Conservation (phyloP, 768 basidiomycete species). For the Kwoniella botswanensis region DNA sequence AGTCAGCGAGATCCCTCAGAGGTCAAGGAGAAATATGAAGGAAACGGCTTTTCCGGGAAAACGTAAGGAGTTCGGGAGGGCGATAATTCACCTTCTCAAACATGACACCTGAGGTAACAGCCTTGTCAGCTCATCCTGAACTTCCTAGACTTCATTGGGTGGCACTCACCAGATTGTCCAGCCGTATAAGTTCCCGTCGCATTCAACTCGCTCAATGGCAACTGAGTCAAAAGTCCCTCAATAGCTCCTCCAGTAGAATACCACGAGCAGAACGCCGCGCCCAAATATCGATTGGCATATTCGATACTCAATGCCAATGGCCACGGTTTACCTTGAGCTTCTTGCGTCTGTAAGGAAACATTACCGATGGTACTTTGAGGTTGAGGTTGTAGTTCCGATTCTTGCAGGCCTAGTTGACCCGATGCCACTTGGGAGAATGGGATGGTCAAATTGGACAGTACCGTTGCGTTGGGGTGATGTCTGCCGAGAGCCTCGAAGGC, state of each 20-base stretch:
- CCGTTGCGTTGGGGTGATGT: conserved; percentile 67
- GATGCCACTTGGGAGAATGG: conserved; percentile 72
- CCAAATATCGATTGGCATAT: conserved; percentile 82
- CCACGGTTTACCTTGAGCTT: conserved; percentile 63
- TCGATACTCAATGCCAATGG: conserved; percentile 67
- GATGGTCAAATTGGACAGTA: conserved; percentile 62
- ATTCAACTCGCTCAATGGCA: conserved; percentile 62
- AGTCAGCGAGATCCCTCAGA: not conserved
- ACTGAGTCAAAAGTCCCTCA: conserved; percentile 68
- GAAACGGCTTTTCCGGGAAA: too few relatives aligned
- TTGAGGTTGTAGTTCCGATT: conserved; percentile 74
- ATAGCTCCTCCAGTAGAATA: conserved; percentile 84
- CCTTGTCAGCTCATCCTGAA: not conserved
- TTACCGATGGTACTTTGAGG: conserved; percentile 60
- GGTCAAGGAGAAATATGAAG: too few relatives aligned
- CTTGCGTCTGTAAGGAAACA: conserved; percentile 63
- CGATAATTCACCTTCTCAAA: conserved; percentile 63
- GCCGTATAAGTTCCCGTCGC: conserved; percentile 46
- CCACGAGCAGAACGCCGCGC: conserved; percentile 88
- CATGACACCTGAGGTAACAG: conserved; percentile 42
- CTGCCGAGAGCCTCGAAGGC: conserved; percentile 76
- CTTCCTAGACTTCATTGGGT: too few relatives aligned
- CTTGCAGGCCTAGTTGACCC: conserved; percentile 80
- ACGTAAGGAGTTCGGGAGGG: too few relatives aligned
- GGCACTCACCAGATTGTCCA: conserved; percentile 30